Percentiles rank a stretch among this genome's conserved stretches.
Conservation (phyloP, 208 protist species). For the Crithidia acanthocephali region DNA sequence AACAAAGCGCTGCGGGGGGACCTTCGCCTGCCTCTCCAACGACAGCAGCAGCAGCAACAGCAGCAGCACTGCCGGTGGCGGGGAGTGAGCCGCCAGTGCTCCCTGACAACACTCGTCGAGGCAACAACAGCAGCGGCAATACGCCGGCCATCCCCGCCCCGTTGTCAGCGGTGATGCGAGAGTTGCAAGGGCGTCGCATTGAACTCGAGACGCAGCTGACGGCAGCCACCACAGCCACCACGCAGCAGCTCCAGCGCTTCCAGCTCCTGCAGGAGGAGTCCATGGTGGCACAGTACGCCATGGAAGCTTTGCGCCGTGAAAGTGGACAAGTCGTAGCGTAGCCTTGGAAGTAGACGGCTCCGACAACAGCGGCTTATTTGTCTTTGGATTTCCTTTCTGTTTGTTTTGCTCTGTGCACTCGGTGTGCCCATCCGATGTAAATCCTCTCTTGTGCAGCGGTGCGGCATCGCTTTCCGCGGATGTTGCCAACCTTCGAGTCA, state of each 20-base stretch:
- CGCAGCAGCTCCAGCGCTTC: conserved; percentile 43
- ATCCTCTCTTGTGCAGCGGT: too few relatives aligned
- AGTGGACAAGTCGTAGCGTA: neutral
- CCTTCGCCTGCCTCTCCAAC: neutral
- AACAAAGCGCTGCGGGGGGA: neutral
- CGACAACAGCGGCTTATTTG: too few relatives aligned
- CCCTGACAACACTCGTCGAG: neutral
- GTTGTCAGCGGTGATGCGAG: conserved; percentile 16
- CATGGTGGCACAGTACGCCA: conserved; percentile 46
- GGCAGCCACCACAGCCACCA: conserved; percentile 9
- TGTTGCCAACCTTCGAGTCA: too few relatives aligned
- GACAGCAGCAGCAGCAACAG: neutral
- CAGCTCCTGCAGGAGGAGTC: conserved; percentile 52
- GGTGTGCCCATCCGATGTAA: neutral
- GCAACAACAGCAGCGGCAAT: neutral
- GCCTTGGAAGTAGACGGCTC: neutral
- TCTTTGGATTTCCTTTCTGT: too few relatives aligned
- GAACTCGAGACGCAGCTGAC: conserved; percentile 39
- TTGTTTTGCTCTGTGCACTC: too few relatives aligned
- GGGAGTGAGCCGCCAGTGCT: neutral
- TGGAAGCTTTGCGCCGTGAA: conserved; percentile 25
- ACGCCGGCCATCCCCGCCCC: conserved; percentile 4
- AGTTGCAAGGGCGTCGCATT: conserved; percentile 39
- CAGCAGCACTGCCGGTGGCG: too few relatives aligned
- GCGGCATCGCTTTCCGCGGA: too few relatives aligned